Evolutionary conservation across 768 basidiomycete genomes (phyloP).

Genomic region (Mrakia blollopis): DNA sequence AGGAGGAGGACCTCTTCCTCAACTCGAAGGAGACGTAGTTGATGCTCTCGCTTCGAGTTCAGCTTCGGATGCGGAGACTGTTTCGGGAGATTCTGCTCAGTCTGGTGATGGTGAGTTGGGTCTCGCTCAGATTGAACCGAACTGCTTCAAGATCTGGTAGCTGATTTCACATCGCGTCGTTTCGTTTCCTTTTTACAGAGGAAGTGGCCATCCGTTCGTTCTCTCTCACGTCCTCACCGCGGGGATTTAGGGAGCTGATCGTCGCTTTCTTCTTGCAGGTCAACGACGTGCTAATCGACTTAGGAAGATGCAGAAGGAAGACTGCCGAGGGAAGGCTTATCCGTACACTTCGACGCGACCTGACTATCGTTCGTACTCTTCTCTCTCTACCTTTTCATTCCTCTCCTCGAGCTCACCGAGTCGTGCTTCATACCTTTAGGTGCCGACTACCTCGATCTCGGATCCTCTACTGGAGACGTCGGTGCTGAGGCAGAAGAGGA

Average conservation of each 20-base stretch:
- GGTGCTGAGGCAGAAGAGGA: too few relatives aligned
- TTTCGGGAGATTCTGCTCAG: background rate
- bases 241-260: too few relatives aligned
- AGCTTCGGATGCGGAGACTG: background rate
- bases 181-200: background rate
- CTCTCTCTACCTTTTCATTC: background rate
- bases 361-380: background rate
- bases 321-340: background rate
- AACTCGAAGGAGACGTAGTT: background rate
- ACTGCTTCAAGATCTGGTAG: too few relatives aligned
- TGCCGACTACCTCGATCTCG: background rate
- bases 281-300: background rate
- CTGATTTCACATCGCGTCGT: background rate
- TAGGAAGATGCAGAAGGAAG: background rate
- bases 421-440: background rate
- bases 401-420: background rate
- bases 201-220: background rate
- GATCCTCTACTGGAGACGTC: background rate
- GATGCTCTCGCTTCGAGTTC: background rate
- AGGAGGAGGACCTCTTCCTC: background rate
- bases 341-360: background rate
- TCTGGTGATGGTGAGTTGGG: background rate
- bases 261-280: background rate
- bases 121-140: too few relatives aligned
- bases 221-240: background rate